These are phyloP conservation scores for Yamadazyma ubonensis DNA, from an alignment of 805 yeast species.

Conservation along the genomic window DNA sequence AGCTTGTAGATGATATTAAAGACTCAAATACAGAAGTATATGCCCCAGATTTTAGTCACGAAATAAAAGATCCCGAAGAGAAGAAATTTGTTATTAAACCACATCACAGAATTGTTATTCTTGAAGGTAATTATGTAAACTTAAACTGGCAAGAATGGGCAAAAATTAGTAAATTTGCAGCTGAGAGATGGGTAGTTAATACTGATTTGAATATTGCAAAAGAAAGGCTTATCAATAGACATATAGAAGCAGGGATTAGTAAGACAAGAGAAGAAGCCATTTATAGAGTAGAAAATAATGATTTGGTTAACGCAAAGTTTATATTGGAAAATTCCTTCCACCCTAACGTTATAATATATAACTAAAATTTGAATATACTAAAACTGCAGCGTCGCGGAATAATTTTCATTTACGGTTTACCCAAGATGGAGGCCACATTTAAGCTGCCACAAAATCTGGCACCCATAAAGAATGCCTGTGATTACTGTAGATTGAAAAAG, in stretches of 20 bases:
- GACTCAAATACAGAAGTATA: constrained; percentile 20
- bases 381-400: constrained; percentile 1
- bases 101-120: constrained; percentile 53
- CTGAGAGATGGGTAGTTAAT: constrained; percentile 52
- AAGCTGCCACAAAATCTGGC: not conserved
- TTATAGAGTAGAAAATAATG: constrained; percentile 53
- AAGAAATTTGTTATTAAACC: constrained; percentile 49
- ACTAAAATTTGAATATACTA: not conserved
- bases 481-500: constrained; percentile 77
- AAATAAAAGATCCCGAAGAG: constrained; percentile 66
- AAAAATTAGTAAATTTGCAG: constrained; percentile 38
- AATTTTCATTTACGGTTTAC: not conserved
- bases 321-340: not conserved
- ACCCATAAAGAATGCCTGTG: constrained; percentile 51
- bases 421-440: not conserved
- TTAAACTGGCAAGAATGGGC: constrained; percentile 61
- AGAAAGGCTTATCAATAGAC: constrained; percentile 64
- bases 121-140: constrained; percentile 50
- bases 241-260: constrained; percentile 56
- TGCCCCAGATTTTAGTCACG: constrained; percentile 79
- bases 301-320: constrained; percentile 52
- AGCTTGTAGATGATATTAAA: constrained; percentile 21
- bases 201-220: constrained; percentile 47
- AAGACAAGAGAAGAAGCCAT: constrained; percentile 48
- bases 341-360: constrained; percentile 4